phyloP scores from a whole-genome alignment of 805 yeast genomes.

The Wickerhamomyces alni region DNA sequence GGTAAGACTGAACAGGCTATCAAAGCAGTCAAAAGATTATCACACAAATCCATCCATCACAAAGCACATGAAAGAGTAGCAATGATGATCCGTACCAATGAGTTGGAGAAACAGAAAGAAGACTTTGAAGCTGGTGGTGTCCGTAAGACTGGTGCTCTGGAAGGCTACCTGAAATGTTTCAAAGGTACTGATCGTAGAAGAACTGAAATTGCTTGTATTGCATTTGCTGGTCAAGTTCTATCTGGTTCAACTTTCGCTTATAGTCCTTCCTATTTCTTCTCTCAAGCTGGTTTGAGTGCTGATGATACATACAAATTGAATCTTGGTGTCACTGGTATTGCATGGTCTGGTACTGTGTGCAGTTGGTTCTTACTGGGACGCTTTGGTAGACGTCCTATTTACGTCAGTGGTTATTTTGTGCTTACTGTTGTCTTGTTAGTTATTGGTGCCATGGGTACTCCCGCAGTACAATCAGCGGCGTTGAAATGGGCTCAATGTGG shows the following conservation, averaged over 20 bases:
- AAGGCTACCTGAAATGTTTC: slow-evolving; percentile 35
- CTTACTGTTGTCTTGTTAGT: slow-evolving; percentile 13
- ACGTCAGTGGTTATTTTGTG: slow-evolving; percentile 23
- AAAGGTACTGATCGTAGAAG: slow-evolving; percentile 37
- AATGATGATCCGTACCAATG: slow-evolving; percentile 15
- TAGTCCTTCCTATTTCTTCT: slow-evolving; percentile 40
- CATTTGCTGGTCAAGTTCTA: slow-evolving; percentile 37
- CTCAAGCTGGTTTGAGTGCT: slow-evolving; percentile 39
- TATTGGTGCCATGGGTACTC: slow-evolving; percentile 14
- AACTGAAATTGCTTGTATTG: slow-evolving; percentile 32
- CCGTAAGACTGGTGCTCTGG: slow-evolving; percentile 5
- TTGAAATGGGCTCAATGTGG: slow-evolving; percentile 19
- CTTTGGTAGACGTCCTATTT: slow-evolving; percentile 26
- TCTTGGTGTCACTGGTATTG: slow-evolving; percentile 28
- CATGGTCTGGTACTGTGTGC: slow-evolving; percentile 25
- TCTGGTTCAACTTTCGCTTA: slow-evolving; percentile 45
- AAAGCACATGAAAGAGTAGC: slow-evolving; percentile 14
- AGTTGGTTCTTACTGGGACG: slow-evolving; percentile 28
- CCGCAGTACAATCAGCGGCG: slow-evolving; percentile 7
- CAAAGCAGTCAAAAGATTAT: slow-evolving; percentile 23
- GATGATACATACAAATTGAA: slow-evolving; percentile 27
- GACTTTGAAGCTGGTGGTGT: slow-evolving; percentile 2
- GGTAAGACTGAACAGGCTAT: slow-evolving; percentile 38
- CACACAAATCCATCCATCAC: slow-evolving; percentile 12
- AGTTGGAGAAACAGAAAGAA: slow-evolving; percentile 12